phyloP scores from a whole-genome alignment of 441 rosid species.

The Corymbia citriodora region DNA sequence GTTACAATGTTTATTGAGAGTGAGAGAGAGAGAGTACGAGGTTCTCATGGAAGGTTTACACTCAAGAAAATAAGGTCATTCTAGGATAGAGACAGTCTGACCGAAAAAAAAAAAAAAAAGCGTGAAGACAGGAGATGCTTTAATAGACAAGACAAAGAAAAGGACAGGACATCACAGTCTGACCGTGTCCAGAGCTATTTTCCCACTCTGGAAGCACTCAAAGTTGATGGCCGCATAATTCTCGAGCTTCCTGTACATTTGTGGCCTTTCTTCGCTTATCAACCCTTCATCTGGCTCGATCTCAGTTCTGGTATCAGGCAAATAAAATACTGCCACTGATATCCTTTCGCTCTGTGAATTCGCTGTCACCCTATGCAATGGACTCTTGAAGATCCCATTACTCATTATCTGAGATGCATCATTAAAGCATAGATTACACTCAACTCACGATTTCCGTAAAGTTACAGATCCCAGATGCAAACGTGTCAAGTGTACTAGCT shows the following conservation, averaged over 20 bases:
- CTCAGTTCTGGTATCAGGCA: neutral
- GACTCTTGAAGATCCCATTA: neutral
- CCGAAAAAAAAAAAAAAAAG: too few relatives aligned
- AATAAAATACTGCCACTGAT: neutral
- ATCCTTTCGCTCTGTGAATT: neutral
- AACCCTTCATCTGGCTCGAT: neutral
- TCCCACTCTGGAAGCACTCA: neutral
- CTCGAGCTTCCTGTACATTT: neutral
- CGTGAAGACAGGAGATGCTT: neutral
- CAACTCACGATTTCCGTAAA: neutral
- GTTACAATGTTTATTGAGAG: neutral
- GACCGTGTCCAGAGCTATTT: neutral
- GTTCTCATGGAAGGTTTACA: neutral
- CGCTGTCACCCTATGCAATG: neutral
- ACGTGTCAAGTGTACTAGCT: neutral
- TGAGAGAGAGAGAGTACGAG: neutral
- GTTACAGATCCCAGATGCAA: neutral
- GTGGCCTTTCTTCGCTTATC: neutral
- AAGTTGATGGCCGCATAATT: neutral
- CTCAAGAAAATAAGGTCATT: too few relatives aligned
- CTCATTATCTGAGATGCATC: neutral
- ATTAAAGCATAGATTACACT: neutral
- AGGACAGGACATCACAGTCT: neutral
- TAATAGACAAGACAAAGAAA: neutral
- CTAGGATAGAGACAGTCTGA: too few relatives aligned